A percentile compares a stretch with the other conserved stretches of the same genome.
phyloP scores from a whole-genome alignment of 2,329 filamentous ascomycete genomes.

The Xylariaceae sp. region DNA sequence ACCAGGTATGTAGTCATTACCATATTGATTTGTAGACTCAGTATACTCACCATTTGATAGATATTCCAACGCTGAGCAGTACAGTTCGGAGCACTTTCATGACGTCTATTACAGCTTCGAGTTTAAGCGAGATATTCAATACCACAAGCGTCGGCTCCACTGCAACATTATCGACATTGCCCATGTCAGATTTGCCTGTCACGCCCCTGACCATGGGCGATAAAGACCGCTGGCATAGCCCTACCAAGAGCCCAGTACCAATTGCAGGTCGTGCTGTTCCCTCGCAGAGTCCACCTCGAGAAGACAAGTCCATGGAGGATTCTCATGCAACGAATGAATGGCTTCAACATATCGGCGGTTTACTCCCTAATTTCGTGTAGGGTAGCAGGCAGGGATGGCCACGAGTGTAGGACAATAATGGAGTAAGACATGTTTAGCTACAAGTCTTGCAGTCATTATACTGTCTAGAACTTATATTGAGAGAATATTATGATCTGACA shows the following conservation, averaged over 20 bases:
- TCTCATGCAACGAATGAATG: too few species aligned
- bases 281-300: background rate
- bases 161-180: background rate
- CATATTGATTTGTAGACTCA: background rate
- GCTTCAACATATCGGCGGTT: too few species aligned
- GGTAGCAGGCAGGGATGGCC: too few species aligned
- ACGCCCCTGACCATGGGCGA: background rate
- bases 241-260: constrained; percentile 4
- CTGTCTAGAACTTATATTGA: too few species aligned
- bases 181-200: background rate
- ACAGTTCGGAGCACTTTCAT: constrained; percentile 19
- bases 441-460: too few species aligned
- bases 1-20: background rate
- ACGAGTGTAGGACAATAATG: too few species aligned
- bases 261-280: background rate
- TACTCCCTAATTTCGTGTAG: too few species aligned
- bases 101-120: constrained; percentile 18
- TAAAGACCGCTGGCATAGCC: constrained; percentile 12
- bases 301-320: background rate
- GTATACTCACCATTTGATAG: background rate
- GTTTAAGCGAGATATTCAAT: constrained; percentile 4
- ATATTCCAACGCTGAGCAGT: background rate
- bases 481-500: too few species aligned
- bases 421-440: too few species aligned
- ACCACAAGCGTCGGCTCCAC: too few species aligned